Evolutionary conservation across 2,329 filamentous ascomycete genomes (phyloP), one percentile per base, ranked within the genome.

Genomic region (Thelonectria discophora): DNA sequence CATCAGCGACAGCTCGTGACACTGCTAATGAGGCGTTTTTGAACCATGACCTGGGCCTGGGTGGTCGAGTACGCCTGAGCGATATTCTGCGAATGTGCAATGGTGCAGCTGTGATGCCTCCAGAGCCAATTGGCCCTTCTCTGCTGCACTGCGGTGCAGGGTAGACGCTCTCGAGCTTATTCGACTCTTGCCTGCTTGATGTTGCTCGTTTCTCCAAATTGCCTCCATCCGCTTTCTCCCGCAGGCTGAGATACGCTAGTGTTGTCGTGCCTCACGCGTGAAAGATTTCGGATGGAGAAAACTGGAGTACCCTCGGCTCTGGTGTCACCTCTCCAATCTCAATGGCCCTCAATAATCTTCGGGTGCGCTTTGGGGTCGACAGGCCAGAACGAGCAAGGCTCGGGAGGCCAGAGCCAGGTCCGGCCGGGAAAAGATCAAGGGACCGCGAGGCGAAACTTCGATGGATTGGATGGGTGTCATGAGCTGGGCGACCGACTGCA

Each of bases 221-320:
- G 15, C 21, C 40, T 47, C 45, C 46, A 46, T 56, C 69, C 69
- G 69, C 66, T 52, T 71, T 70, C 65, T 69, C 65, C 69, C 65
- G 69, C 69, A 61, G 56, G 40, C 32, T 55, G 5, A 37, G 60
- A 55, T 59, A 57, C 65, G 57, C 64, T 69, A 70, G 69, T 55
- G 66, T 37, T 7, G 27, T 54, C 48, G 56, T 62, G 61, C 69
- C 59, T 66, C 64, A 63, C 65, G 64, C 69, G 65, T 52, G 45
- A 58, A 58, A 50, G 63, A 30, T 30, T 51, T 56, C 40, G 52
- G 47, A 63, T 59, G 64, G 57, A 55, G 59, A 63, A 45, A 47
- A 60, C 59, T 63, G 60, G 55, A 59, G 60, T 60, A 61, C 49
- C 55, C 49, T 70, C 55, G 56, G 58, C 58, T 43, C n/a, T 49